These are phyloP conservation scores for Ceratobasidium sp. DNA, from an alignment of 1,284 basidiomycete genomes.

Conservation along the genomic window DNA sequence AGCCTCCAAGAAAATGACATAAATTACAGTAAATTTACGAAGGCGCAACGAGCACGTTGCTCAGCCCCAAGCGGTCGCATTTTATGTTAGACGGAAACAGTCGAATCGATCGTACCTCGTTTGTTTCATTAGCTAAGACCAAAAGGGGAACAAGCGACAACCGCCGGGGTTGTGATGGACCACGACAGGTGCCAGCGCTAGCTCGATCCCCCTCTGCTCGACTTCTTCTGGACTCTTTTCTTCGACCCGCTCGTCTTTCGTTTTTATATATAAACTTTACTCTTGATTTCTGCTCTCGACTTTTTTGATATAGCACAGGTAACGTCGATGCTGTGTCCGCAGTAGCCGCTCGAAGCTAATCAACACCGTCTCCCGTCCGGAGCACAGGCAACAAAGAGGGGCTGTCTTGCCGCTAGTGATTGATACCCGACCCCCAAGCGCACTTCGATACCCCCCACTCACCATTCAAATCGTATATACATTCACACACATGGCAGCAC, in stretches of 20 bases:
- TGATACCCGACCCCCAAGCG: slow-evolving; percentile 15
- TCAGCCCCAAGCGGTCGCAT: neutral
- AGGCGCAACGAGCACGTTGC: neutral
- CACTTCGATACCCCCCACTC: neutral
- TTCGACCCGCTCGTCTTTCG: neutral
- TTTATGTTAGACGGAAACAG: neutral
- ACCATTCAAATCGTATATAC: too few relatives aligned
- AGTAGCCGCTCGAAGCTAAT: too few relatives aligned
- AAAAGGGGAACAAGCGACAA: neutral
- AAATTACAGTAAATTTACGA: neutral
- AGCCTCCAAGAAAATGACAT: neutral
- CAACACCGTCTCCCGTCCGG: neutral
- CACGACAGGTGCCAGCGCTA: slow-evolving; percentile 27
- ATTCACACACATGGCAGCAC: neutral
- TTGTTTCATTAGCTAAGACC: neutral
- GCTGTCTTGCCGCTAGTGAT: neutral
- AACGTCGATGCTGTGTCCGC: slow-evolving; percentile 6
- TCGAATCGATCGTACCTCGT: neutral
- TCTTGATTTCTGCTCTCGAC: neutral
- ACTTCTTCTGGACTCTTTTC: too few relatives aligned
- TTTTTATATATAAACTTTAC: neutral
- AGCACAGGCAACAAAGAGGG: neutral
- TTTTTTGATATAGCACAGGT: neutral
- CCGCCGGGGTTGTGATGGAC: slow-evolving; percentile 18
- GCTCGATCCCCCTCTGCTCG: neutral